Conservation (phyloP, 768 basidiomycete genomes). For the Podaxis rugospora region DNA sequence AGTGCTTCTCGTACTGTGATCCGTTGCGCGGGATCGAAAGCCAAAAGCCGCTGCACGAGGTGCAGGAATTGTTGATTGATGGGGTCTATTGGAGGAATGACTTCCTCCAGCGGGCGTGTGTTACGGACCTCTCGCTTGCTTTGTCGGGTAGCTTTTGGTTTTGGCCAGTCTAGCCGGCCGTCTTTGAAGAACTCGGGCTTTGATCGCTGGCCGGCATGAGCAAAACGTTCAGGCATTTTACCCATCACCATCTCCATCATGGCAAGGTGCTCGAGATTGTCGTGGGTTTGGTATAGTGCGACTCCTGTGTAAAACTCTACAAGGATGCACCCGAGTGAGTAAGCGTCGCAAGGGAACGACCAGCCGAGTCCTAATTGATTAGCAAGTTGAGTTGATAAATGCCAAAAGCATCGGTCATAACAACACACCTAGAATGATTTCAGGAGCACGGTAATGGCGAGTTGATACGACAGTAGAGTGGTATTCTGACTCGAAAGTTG, state of each 20-base stretch:
- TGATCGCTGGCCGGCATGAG: conserved; percentile 65
- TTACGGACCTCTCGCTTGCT: conserved; percentile 92
- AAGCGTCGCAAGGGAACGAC: conserved; percentile 98
- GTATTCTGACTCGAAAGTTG: conserved; percentile 97
- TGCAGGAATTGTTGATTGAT: conserved; percentile 81
- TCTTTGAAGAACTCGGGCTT: conserved; percentile 96
- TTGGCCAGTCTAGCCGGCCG: conserved; percentile 89
- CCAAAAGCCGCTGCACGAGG: conserved; percentile 81
- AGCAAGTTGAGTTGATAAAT: conserved; percentile 14
- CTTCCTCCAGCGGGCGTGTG: conserved; percentile 80
- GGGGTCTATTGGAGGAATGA: conserved; percentile 73
- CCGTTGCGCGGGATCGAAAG: conserved; percentile 86
- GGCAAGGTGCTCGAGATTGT: conserved; percentile 97
- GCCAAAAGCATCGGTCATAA: conserved; percentile 1
- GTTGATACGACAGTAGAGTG: conserved; percentile 98
- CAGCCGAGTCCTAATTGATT: conserved; percentile 78
- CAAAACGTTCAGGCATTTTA: conserved; percentile 89
- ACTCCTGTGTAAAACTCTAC: conserved; percentile 98
- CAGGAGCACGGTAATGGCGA: conserved; percentile 96
- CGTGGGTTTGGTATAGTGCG: conserved; percentile 98
- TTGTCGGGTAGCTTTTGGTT: conserved; percentile 80
- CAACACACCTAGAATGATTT: conserved; percentile 92
- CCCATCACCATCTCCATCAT: conserved; percentile 99
- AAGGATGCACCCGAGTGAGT: conserved; percentile 96
- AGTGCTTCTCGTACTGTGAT: conserved; percentile 87